Evolutionary conservation across 148 eudicot genomes (phyloP), one percentile per base, ranked within the genome.

Genomic region (Silene conica): DNA sequence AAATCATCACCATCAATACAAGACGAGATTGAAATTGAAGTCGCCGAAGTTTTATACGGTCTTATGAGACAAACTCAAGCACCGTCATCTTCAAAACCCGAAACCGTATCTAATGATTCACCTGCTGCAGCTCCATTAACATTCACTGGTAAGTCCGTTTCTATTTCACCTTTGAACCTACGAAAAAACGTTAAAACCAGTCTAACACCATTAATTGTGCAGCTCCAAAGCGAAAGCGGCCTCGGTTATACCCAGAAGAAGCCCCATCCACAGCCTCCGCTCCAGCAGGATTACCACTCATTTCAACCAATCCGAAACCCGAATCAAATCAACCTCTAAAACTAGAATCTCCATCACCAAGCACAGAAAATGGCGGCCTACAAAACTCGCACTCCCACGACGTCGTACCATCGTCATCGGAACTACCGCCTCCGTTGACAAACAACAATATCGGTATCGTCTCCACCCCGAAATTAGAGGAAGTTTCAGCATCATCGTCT

Each of bases 11-110:
- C 98, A 0, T 83, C 55, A 6, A 87, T 84, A 14, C 97, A 93
- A 18, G 99, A 92, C 50, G 99, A 92, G 73, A 88, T 95, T 2
- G 99, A 95, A 85, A 87, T 92, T 26, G 98, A 95, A 76, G 95
- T 95, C 2, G 99, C 99, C 0, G 97, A 95, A 80, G 97, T 92
- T 20, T 74, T 95, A 63, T 92, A 86, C 63, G 97, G 96, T 0
- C 78, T 92, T 79, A 92, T 80, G 97, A 87, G 90, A 54, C 97
- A 92, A 77, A 82, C 98, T 13, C 96, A 89, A 15, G 85, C 76
- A 23, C 89, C 93, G 6, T 54, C 78, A 19, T 20, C 68, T 0
- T 45, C 87, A 0, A 89, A 87, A 74, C 90, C 79, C 18, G 96
- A 91, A 6, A 43, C 59, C 11, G 6, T 31, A 63, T 63, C 78